phyloP scores from a whole-genome alignment of 192 early-diverging fungal genomes.

The Phlyctochytrium planicorne region DNA sequence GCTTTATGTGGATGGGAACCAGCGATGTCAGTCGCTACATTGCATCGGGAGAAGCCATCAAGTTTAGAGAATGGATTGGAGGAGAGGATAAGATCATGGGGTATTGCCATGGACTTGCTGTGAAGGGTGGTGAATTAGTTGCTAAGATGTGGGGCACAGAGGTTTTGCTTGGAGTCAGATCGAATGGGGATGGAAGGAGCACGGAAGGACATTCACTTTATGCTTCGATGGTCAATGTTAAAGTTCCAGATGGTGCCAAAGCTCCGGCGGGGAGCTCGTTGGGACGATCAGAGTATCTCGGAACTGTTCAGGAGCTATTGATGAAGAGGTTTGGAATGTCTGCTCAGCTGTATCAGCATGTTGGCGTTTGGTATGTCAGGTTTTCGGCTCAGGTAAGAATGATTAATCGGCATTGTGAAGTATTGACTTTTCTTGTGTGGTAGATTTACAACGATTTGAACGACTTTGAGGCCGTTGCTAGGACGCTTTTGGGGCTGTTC shows the following conservation, averaged over 20 bases:
- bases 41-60: constrained; percentile 39
- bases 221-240: constrained; percentile 62
- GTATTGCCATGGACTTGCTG: constrained; percentile 53
- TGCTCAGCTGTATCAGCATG: constrained; percentile 43
- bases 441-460: not conserved
- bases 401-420: not conserved
- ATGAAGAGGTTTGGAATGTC: constrained; percentile 44
- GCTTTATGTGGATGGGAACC: constrained; percentile 26
- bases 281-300: not conserved
- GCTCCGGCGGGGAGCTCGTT: not conserved
- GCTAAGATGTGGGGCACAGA: constrained; percentile 60
- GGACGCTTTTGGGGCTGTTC: not conserved
- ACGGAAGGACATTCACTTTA: constrained; percentile 40
- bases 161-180: constrained; percentile 30
- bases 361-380: constrained; percentile 49
- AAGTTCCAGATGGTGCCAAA: constrained; percentile 41
- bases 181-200: not conserved
- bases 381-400: constrained; percentile 51
- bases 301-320: constrained; percentile 16
- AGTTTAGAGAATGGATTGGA: constrained; percentile 55
- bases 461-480: constrained; percentile 1
- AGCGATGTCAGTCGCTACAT: constrained; percentile 28
- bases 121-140: constrained; percentile 52
- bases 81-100: constrained; percentile 58
- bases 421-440: not conserved